These are phyloP conservation scores for Apiosordaria backusii DNA, from an alignment of 495 filamentous ascomycete species.

Conservation along the genomic window DNA sequence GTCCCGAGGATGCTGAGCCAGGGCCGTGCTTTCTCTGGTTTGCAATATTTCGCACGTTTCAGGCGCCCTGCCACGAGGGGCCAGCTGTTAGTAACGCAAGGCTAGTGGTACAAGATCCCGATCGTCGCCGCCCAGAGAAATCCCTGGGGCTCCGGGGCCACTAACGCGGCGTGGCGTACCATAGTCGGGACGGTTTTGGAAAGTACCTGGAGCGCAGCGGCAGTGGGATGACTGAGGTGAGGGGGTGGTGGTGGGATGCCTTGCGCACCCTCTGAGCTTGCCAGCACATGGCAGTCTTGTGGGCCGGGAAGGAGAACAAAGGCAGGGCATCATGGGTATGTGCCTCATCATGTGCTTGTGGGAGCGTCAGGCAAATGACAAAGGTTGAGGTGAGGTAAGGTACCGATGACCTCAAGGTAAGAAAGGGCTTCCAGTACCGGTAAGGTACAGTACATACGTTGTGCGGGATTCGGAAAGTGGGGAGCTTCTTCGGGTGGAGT, in stretches of 20 bases:
- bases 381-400: too few relatives aligned
- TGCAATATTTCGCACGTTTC: background rate
- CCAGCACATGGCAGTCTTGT: background rate
- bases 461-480: too few relatives aligned
- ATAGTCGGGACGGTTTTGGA: constrained; percentile 1
- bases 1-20: constrained; percentile 1
- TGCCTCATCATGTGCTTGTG: background rate
- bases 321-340: background rate
- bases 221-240: background rate
- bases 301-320: background rate
- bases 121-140: background rate
- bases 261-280: background rate
- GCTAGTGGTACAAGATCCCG: background rate
- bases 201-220: background rate
- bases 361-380: too few relatives aligned
- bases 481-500: background rate
- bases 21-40: background rate
- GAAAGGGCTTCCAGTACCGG: background rate
- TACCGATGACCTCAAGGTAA: background rate
- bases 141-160: background rate
- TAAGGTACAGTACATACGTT: too few relatives aligned
- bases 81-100: background rate
- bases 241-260: background rate
- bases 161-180: constrained; percentile 1
- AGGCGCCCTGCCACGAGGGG: background rate